These are phyloP conservation scores for Hyaloscypha hepaticicola DNA, from an alignment of 495 filamentous ascomycete species.

Conservation along the genomic window DNA sequence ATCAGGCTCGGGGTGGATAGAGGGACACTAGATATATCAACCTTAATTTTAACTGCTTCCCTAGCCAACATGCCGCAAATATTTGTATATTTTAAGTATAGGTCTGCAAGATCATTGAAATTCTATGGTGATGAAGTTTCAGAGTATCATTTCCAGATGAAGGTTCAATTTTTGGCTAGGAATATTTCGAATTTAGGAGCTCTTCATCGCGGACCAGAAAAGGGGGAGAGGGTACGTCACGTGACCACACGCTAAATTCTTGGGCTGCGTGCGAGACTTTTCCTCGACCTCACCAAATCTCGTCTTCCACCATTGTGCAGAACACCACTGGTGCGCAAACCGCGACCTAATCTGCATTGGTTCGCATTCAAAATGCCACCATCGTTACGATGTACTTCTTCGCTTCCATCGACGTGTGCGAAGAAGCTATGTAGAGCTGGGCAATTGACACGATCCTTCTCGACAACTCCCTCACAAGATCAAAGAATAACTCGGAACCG, in stretches of 20 bases:
- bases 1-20: too few relatives aligned
- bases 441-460: conserved; percentile 27
- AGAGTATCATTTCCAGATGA: too few relatives aligned
- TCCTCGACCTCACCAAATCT: neutral
- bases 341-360: conserved; percentile 9
- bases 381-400: conserved; percentile 24
- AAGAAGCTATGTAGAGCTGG: conserved; percentile 22
- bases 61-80: too few relatives aligned
- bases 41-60: too few relatives aligned
- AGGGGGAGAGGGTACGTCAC: neutral
- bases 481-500: conserved; percentile 21
- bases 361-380: conserved; percentile 24
- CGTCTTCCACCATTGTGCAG: neutral
- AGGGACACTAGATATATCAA: too few relatives aligned
- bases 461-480: conserved; percentile 20
- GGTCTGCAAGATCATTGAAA: too few relatives aligned
- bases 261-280: neutral
- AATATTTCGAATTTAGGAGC: too few relatives aligned
- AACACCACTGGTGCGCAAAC: neutral
- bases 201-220: too few relatives aligned
- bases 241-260: conserved; percentile 2
- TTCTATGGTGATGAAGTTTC: too few relatives aligned
- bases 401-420: conserved; percentile 12
- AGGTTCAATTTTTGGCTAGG: too few relatives aligned
- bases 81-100: too few relatives aligned